A percentile compares a stretch with the other conserved stretches of the same genome.
Conservation (phyloP, 768 basidiomycete species). For the Trametes cubensis region DNA sequence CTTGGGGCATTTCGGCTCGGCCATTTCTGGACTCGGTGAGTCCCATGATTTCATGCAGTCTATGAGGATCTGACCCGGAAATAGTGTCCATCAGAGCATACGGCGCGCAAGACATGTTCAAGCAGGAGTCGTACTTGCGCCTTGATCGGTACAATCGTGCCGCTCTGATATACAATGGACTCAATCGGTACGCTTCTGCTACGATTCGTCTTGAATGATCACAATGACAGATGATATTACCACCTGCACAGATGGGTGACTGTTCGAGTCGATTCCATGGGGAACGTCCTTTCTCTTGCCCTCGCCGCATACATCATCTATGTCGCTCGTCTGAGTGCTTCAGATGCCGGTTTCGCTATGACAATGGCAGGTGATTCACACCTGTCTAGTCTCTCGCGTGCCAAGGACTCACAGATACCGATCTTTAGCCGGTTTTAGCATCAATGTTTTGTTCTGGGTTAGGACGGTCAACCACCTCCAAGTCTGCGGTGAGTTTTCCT, state of each 20-base stretch:
- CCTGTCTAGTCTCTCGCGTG: background rate
- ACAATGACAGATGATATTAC: background rate
- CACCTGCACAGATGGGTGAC: slow-evolving; percentile 46
- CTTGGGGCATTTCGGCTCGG: slow-evolving; percentile 53
- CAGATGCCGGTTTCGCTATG: slow-evolving; percentile 43
- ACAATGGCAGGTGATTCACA: slow-evolving; percentile 43
- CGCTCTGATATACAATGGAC: slow-evolving; percentile 48
- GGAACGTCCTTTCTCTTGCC: slow-evolving; percentile 51
- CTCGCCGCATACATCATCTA: slow-evolving; percentile 59
- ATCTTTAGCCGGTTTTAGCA: slow-evolving; percentile 52
- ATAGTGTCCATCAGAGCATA: slow-evolving; percentile 57
- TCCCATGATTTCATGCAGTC: too few species aligned
- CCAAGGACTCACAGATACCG: background rate
- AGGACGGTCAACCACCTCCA: slow-evolving; percentile 49
- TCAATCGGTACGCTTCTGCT: slow-evolving; percentile 42
- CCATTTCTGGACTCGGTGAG: slow-evolving; percentile 50
- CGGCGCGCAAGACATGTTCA: slow-evolving; percentile 50
- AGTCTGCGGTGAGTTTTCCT: slow-evolving; percentile 39
- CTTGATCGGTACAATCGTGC: slow-evolving; percentile 52
- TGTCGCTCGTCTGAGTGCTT: slow-evolving; percentile 41
- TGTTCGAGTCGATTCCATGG: slow-evolving; percentile 57
- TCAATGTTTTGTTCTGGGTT: slow-evolving; percentile 55
- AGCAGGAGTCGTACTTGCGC: slow-evolving; percentile 43
- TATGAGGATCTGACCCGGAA: background rate
- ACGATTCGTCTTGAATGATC: background rate